Conservation (phyloP, 108 stramenopile species). For the Phaeodactylum tricornutum region DNA sequence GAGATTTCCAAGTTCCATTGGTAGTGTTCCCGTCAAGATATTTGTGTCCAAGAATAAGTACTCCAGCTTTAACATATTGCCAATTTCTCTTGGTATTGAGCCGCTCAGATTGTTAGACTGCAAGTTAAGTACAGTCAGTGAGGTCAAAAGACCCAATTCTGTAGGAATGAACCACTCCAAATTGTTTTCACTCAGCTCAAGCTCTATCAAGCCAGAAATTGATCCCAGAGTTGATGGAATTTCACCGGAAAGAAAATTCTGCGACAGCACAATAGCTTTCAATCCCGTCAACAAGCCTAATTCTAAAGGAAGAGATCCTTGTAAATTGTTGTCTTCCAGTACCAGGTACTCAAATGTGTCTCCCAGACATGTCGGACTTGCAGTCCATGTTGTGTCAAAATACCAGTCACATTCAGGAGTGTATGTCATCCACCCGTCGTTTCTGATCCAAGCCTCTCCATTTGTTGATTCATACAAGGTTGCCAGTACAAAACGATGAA, state of each 20-base stretch:
- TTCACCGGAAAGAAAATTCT: constrained; percentile 39
- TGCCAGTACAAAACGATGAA: no score
- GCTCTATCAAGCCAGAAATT: not conserved
- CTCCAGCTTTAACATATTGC: constrained; percentile 17
- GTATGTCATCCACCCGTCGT: no score
- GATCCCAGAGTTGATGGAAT: constrained; percentile 30
- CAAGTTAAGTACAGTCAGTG: constrained; percentile 33
- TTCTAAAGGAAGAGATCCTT: constrained; percentile 42
- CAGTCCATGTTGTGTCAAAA: no score
- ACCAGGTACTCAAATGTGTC: not conserved
- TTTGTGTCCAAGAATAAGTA: no score
- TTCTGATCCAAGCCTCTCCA: no score
- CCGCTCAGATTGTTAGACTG: constrained; percentile 38
- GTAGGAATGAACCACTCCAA: constrained; percentile 19
- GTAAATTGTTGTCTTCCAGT: not conserved
- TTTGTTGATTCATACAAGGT: no score
- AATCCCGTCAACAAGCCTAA: constrained; percentile 41
- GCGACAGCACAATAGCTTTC: constrained; percentile 28
- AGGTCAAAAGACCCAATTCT: constrained; percentile 40
- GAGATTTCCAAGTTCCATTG: not conserved
- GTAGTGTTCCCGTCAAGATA: not conserved
- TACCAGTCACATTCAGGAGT: no score
- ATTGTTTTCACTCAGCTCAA: not conserved
- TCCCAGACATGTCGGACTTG: no score
- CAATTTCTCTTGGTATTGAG: constrained; percentile 46